Conservation (phyloP, 768 basidiomycete genomes). For the Tephrocybe sp. region DNA sequence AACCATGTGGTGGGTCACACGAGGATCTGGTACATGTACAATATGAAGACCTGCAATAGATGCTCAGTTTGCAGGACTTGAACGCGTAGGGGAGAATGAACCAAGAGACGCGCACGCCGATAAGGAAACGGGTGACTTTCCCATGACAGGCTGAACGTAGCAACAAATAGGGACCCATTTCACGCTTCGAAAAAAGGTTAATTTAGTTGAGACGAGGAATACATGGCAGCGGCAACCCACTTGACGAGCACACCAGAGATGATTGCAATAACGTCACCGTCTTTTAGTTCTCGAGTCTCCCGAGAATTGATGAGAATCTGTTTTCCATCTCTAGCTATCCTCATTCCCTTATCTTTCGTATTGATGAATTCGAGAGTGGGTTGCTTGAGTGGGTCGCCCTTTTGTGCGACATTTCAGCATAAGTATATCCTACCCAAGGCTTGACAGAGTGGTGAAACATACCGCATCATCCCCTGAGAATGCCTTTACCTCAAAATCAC, state of each 20-base stretch:
- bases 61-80: background rate
- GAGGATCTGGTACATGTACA: slow-evolving; percentile 39
- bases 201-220: background rate
- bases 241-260: slow-evolving; percentile 39
- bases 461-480: slow-evolving; percentile 58
- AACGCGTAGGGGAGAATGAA: slow-evolving; percentile 23
- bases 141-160: slow-evolving; percentile 39
- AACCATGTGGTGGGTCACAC: slow-evolving; percentile 67
- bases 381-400: slow-evolving; percentile 50
- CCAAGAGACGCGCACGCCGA: slow-evolving; percentile 56
- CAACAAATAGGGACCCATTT: slow-evolving; percentile 53
- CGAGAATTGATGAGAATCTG: slow-evolving; percentile 33
- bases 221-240: slow-evolving; percentile 35
- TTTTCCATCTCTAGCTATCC: slow-evolving; percentile 38
- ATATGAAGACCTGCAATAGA: slow-evolving; percentile 53
- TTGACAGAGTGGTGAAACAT: slow-evolving; percentile 26
- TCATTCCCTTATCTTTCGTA: slow-evolving; percentile 46
- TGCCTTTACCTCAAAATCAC: slow-evolving; percentile 53
- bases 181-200: slow-evolving; percentile 25
- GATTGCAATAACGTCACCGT: slow-evolving; percentile 55
- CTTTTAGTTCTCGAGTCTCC: slow-evolving; percentile 42
- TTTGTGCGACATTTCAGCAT: background rate
- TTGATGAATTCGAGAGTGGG: slow-evolving; percentile 52
- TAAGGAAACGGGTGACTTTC: slow-evolving; percentile 34
- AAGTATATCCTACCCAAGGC: background rate